Evolutionary conservation across 305 asterid genomes (phyloP).

Genomic region (Nicotiana rustica): DNA sequence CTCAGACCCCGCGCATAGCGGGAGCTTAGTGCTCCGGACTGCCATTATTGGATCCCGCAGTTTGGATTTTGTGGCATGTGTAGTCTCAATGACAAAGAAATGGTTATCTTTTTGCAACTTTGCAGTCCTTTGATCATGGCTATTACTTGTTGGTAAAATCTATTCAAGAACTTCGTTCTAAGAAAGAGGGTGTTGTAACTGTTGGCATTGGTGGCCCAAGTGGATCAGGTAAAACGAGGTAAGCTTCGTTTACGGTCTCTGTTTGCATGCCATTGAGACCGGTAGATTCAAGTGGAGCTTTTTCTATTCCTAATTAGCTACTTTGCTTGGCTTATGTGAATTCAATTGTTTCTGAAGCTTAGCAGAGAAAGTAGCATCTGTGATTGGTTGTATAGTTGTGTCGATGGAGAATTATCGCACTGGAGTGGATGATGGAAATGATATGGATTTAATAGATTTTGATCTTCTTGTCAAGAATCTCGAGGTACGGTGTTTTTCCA

Average conservation of each 20-base stretch:
- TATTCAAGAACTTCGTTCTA: constrained; percentile 92
- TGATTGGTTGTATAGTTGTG: constrained; percentile 86
- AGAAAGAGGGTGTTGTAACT: constrained; percentile 87
- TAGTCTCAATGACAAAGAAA: neutral
- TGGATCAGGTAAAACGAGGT: constrained; percentile 99
- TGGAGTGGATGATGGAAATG: constrained; percentile 89
- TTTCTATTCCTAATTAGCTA: neutral
- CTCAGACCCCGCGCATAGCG: no score
- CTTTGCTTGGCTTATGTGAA: constrained; percentile 32
- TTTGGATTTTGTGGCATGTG: neutral
- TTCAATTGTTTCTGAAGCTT: constrained; percentile 78
- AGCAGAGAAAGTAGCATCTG: constrained; percentile 96
- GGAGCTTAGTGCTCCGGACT: no score
- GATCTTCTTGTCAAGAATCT: constrained; percentile 89
- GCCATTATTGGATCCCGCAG: neutral
- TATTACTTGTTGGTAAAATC: constrained; percentile 97
- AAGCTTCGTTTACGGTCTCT: constrained; percentile 27
- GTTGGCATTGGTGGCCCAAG: constrained; percentile 99
- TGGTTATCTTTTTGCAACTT: constrained; percentile 19
- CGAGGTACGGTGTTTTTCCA: constrained; percentile 59
- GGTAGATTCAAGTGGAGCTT: neutral
- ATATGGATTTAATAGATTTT: constrained; percentile 88
- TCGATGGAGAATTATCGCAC: constrained; percentile 98
- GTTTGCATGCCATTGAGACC: neutral
- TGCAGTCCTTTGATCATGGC: constrained; percentile 97